A percentile compares a stretch with the other conserved stretches of the same genome.
Evolutionary conservation across 106 monocot species (phyloP).

Genomic region (Alisma plantagoaquatica): DNA sequence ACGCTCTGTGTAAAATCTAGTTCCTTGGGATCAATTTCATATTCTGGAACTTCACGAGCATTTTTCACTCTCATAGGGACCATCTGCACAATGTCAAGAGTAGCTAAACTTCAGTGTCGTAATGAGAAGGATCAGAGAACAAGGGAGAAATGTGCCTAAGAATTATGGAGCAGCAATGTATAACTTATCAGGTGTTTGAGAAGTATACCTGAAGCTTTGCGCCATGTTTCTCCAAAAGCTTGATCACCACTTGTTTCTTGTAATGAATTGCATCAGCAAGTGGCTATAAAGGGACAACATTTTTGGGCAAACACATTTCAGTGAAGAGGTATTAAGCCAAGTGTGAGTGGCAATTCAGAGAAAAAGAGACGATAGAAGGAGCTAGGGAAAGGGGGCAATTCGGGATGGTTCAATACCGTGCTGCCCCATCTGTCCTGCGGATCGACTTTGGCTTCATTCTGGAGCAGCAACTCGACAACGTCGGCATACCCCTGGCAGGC

Average conservation of each 20-base stretch:
- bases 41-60: constrained; percentile 78
- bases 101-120: no score
- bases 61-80: constrained; percentile 85
- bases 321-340: no score
- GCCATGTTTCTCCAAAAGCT: constrained; percentile 73
- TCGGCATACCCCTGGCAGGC: constrained; percentile 63
- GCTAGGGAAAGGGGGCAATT: no score
- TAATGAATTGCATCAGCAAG: constrained; percentile 92
- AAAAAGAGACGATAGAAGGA: no score
- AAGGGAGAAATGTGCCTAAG: no score
- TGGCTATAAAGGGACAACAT: constrained; percentile 39
- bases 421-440: constrained; percentile 79
- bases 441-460: constrained; percentile 50
- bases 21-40: constrained; percentile 80
- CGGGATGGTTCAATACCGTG: no score
- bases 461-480: constrained; percentile 51
- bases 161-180: no score
- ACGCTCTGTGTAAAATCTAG: constrained; percentile 78
- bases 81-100: no score
- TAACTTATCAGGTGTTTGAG: no score
- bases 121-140: no score
- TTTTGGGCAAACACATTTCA: no score
- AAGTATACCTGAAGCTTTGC: constrained; percentile 57
- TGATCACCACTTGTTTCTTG: constrained; percentile 69
- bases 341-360: no score